Conservation (phyloP, 2,329 filamentous ascomycete species). For the Venturia pyrina region DNA sequence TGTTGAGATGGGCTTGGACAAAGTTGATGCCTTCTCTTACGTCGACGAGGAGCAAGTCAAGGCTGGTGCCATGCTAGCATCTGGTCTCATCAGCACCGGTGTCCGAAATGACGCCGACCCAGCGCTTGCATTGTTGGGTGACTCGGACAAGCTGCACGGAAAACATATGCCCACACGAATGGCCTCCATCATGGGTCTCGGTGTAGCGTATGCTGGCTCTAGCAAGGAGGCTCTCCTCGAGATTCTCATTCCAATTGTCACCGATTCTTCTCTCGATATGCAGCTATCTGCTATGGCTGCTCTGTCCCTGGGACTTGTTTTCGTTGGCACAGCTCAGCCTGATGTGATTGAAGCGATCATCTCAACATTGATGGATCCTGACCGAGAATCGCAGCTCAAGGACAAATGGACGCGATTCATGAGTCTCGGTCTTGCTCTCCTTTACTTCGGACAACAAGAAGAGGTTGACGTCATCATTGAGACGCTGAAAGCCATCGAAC, state of each 20-base stretch:
- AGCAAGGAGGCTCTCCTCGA: slow-evolving; percentile 86
- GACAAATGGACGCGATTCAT: slow-evolving; percentile 99
- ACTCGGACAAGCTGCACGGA: slow-evolving; percentile 67
- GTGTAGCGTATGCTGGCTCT: slow-evolving; percentile 86
- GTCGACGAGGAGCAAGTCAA: slow-evolving; percentile 73
- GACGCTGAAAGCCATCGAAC: slow-evolving; percentile 91
- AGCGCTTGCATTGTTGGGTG: slow-evolving; percentile 74
- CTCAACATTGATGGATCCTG: slow-evolving; percentile 85
- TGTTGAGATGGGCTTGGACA: slow-evolving; percentile 81
- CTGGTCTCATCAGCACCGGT: slow-evolving; percentile 91
- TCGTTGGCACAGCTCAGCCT: slow-evolving; percentile 83
- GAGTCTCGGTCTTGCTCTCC: slow-evolving; percentile 79
- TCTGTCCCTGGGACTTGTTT: slow-evolving; percentile 78
- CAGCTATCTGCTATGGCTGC: slow-evolving; percentile 95
- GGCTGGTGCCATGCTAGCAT: slow-evolving; percentile 83
- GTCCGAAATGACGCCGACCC: slow-evolving; percentile 84
- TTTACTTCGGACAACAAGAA: slow-evolving; percentile 95
- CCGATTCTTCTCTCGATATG: slow-evolving; percentile 78
- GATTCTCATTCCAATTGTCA: slow-evolving; percentile 74
- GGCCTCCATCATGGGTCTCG: slow-evolving; percentile 90
- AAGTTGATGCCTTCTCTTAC: slow-evolving; percentile 91
- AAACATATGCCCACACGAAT: slow-evolving; percentile 70
- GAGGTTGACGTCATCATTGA: slow-evolving; percentile 98
- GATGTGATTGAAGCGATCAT: slow-evolving; percentile 90
- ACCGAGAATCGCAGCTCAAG: slow-evolving; percentile 79